Conservation (phyloP, 768 basidiomycete genomes). For the Mycena sanguinolenta region DNA sequence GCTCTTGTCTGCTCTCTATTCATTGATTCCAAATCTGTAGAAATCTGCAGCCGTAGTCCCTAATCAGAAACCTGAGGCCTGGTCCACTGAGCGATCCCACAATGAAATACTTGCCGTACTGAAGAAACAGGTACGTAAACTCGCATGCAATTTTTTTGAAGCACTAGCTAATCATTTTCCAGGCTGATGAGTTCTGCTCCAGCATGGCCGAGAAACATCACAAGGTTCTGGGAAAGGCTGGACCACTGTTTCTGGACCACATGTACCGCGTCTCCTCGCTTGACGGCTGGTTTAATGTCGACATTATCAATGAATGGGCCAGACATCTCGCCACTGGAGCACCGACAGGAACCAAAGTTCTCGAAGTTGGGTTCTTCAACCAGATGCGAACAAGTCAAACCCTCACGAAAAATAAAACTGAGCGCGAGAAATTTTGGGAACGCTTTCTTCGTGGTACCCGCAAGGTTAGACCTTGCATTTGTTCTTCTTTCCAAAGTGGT, state of each 20-base stretch:
- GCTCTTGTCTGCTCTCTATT: too few species aligned
- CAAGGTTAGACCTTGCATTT: neutral
- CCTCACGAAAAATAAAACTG: neutral
- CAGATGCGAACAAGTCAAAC: neutral
- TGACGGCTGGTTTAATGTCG: neutral
- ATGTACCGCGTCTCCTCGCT: neutral
- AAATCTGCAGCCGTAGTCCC: neutral
- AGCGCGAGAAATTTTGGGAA: neutral
- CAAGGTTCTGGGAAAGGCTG: neutral
- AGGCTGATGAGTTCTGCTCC: slow-evolving; percentile 11
- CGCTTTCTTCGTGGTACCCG: neutral
- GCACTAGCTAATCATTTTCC: neutral
- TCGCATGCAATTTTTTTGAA: neutral
- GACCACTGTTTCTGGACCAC: neutral
- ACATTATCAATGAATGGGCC: slow-evolving; percentile 2
- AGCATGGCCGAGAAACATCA: neutral
- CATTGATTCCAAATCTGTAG: neutral
- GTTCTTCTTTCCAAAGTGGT: neutral
- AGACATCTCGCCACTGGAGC: neutral
- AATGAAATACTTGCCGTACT: neutral
- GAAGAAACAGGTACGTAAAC: neutral
- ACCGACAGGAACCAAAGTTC: neutral
- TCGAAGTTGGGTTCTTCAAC: neutral
- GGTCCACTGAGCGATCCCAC: neutral
- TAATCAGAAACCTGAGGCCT: neutral